Base-by-base conservation (phyloP, 495 filamentous ascomycete species). In the Peziza echinospora region DNA sequence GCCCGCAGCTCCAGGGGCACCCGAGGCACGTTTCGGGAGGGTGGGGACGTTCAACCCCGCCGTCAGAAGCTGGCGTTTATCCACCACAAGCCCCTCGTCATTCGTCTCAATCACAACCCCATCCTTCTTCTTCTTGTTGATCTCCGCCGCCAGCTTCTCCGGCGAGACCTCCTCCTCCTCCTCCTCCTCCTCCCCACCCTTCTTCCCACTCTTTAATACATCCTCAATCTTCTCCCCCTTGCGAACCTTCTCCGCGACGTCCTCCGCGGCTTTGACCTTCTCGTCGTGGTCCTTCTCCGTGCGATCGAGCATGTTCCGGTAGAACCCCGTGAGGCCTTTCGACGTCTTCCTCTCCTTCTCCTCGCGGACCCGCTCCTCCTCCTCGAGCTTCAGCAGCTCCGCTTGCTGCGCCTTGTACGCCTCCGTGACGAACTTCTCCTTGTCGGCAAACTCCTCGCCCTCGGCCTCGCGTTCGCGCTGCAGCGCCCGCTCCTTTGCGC, bases 401-500 rank as follows among this genome's bases (percentile, higher is more conserved):
- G 76, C 84, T 59, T 94, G 89, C 59, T 94, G 89, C 56, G 73
- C 72, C 66, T 85, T 89, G 55, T 97, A 97, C 40, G 89, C 87
- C n/a, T 75, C 74, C 0, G 89, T 97, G 24, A 96, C 89, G 54
- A 97, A 97, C 58, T 80, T 85, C 63, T 96, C 91, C 62, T 93
- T 97, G 50, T 89, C 91, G 0, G 74, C 80, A 57, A 83, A 94
- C 62, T 86, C 84, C 11, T 93, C 91, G 8, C 89, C 89, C 63
- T 97, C 89, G 0, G 77, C 80, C 52, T 87, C 91, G 26, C 89
- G 75, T 60, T 97, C 91, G 41, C 77, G 76, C 53, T 82, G 77
- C 24, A 96, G 65, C 60, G 83, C 67, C 57, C 84, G 82, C 60
- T 97, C 89, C 51, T 84, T 78, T 11, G 89, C 89, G 7, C 91